phyloP scores from a whole-genome alignment of 352 stramenopile genomes.

The Phytophthora fragariae region DNA sequence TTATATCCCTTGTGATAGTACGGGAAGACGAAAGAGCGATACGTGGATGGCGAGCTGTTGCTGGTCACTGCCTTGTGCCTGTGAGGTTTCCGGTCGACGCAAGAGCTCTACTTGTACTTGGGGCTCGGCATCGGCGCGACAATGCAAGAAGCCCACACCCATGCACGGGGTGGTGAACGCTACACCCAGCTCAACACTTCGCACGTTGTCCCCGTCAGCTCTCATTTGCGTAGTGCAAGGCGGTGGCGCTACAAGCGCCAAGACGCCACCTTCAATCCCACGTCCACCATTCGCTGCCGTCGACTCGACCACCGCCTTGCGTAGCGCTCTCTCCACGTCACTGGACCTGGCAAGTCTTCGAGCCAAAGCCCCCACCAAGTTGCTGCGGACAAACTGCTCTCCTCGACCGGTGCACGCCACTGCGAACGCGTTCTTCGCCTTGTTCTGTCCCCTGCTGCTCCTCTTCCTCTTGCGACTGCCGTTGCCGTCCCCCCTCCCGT shows the following conservation, averaged over 20 bases:
- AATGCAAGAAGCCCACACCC: conserved; percentile 63
- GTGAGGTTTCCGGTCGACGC: conserved; percentile 29
- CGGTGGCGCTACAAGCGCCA: conserved; percentile 41
- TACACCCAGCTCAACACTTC: conserved; percentile 50
- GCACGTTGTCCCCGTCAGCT: background rate
- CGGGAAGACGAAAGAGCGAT: conserved; percentile 28
- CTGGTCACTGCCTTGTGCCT: background rate
- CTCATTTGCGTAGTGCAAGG: background rate
- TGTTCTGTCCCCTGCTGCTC: background rate
- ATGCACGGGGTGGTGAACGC: conserved; percentile 78
- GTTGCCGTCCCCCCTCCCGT: no score
- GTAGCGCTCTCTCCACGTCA: conserved; percentile 39
- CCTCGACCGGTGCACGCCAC: conserved; percentile 68
- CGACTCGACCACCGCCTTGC: conserved; percentile 44
- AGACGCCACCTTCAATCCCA: conserved; percentile 60
- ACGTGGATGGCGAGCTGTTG: conserved; percentile 38
- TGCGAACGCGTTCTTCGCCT: conserved; percentile 49
- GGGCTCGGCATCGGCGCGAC: conserved; percentile 12
- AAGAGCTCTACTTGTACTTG: conserved; percentile 61
- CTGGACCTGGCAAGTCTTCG: conserved; percentile 35
- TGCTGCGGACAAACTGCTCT: conserved; percentile 73
- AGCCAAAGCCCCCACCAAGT: conserved; percentile 46
- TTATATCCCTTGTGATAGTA: background rate
- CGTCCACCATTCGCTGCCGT: conserved; percentile 45
- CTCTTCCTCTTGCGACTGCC: conserved; percentile 32